Evolutionary conservation across 169 alveolate genomes (phyloP).

Genomic region (Plasmodium falciparum): DNA sequence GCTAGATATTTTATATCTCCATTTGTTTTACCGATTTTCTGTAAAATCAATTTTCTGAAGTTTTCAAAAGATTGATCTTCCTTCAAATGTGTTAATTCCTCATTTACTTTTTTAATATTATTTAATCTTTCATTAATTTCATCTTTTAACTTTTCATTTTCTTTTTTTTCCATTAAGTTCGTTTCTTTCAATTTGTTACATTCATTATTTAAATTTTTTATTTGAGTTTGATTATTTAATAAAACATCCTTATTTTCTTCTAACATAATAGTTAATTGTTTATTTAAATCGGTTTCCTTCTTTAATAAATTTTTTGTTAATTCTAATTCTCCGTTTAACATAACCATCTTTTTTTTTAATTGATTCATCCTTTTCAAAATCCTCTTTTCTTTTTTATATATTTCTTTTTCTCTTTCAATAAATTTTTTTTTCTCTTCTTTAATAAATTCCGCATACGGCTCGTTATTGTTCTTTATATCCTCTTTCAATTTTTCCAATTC

Average conservation of each 20-base stretch:
- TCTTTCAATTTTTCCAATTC: constrained; percentile 32
- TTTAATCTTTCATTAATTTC: constrained; percentile 19
- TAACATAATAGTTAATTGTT: background rate
- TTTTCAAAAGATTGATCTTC: constrained; percentile 35
- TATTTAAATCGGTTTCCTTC: constrained; percentile 34
- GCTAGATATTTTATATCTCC: constrained; percentile 54
- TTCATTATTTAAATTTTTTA: constrained; percentile 12
- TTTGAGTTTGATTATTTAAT: constrained; percentile 29
- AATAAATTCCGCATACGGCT: constrained; percentile 23
- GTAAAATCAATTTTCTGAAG: constrained; percentile 36
- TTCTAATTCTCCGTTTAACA: constrained; percentile 25
- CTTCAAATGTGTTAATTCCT: constrained; percentile 32
- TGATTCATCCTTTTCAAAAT: constrained; percentile 22
- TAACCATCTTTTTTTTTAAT: constrained; percentile 23
- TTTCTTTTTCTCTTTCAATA: constrained; percentile 54
- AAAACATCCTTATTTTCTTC: constrained; percentile 9
- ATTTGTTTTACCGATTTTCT: constrained; percentile 36
- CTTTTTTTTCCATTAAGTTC: constrained; percentile 5
- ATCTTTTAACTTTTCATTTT: constrained; percentile 21
- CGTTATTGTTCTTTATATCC: constrained; percentile 33
- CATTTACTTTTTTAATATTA: constrained; percentile 19
- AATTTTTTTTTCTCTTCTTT: constrained; percentile 38
- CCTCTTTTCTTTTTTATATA: constrained; percentile 54
- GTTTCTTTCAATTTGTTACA: constrained; percentile 15
- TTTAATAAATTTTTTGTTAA: constrained; percentile 13